phyloP scores from a whole-genome alignment of 345 rosid genomes.

The Murraya paniculata region DNA sequence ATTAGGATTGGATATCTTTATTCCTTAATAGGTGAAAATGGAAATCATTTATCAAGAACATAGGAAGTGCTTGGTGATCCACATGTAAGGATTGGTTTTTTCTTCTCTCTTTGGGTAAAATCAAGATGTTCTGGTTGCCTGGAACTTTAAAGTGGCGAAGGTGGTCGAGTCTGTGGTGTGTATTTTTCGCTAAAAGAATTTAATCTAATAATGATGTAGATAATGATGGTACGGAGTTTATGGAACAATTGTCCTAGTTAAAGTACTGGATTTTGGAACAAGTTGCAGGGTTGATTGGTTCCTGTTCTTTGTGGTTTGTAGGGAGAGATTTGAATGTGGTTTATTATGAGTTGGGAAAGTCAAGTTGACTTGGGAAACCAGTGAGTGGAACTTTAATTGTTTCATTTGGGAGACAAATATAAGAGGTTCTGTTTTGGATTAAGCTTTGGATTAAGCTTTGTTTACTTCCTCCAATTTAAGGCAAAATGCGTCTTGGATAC shows the following conservation, averaged over 20 bases:
- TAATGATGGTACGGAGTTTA: background rate
- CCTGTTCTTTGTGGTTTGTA: background rate
- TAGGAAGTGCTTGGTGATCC: background rate
- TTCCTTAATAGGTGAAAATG: background rate
- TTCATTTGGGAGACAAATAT: background rate
- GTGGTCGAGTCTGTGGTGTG: background rate
- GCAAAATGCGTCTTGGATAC: background rate
- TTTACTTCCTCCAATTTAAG: background rate
- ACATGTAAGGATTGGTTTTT: background rate
- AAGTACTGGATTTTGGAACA: background rate
- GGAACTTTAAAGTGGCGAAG: background rate
- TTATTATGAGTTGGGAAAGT: background rate
- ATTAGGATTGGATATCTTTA: background rate
- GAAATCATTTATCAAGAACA: background rate
- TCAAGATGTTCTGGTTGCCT: background rate
- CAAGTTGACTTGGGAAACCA: background rate
- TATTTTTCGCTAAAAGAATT: background rate
- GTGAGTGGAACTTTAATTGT: background rate
- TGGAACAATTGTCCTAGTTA: background rate
- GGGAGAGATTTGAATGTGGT: background rate
- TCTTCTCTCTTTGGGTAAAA: background rate
- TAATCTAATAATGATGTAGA: background rate
- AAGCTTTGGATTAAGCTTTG: background rate
- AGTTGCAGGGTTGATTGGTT: background rate
- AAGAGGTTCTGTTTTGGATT: background rate